These are phyloP conservation scores for Quercus parvula DNA, from an alignment of 306 rosid species.

Conservation along the genomic window DNA sequence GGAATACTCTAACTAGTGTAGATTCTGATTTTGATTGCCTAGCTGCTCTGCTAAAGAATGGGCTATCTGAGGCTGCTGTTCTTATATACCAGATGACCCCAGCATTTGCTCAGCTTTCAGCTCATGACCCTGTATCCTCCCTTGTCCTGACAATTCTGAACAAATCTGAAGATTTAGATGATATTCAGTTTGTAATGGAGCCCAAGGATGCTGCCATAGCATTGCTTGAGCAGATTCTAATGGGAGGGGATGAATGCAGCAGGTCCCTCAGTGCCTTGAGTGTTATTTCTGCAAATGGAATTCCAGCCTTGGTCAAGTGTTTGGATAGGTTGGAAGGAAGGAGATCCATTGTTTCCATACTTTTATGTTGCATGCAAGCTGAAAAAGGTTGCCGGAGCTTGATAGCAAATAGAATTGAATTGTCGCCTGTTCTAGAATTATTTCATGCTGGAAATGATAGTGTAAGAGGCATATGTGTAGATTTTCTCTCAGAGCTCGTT, in stretches of 20 bases:
- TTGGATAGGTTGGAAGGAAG: slow-evolving; percentile 61
- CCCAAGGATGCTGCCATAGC: slow-evolving; percentile 74
- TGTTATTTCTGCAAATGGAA: slow-evolving; percentile 68
- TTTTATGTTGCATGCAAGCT: slow-evolving; percentile 79
- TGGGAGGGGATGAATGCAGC: slow-evolving; percentile 77
- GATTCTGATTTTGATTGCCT: slow-evolving; percentile 89
- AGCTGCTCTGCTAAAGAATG: slow-evolving; percentile 73
- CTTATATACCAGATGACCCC: slow-evolving; percentile 82
- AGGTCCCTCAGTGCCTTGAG: slow-evolving; percentile 62
- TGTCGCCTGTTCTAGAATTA: slow-evolving; percentile 64
- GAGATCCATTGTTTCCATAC: slow-evolving; percentile 64
- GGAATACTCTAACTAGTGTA: slow-evolving; percentile 66
- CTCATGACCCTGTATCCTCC: slow-evolving; percentile 69
- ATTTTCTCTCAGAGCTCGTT: slow-evolving; percentile 83
- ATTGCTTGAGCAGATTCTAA: slow-evolving; percentile 67
- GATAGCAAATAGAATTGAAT: slow-evolving; percentile 64
- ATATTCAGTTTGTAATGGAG: slow-evolving; percentile 61
- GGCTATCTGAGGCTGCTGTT: slow-evolving; percentile 74
- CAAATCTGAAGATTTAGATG: slow-evolving; percentile 51
- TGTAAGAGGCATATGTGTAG: slow-evolving; percentile 64
- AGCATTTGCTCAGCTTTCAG: slow-evolving; percentile 55
- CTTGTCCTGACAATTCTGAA: slow-evolving; percentile 51
- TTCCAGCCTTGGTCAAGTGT: slow-evolving; percentile 59
- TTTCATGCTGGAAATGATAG: slow-evolving; percentile 75
- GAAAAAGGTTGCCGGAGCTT: slow-evolving; percentile 63